These are phyloP conservation scores for Aspergillus intermedius DNA, from an alignment of 2,329 filamentous ascomycete genomes.

Conservation along the genomic window DNA sequence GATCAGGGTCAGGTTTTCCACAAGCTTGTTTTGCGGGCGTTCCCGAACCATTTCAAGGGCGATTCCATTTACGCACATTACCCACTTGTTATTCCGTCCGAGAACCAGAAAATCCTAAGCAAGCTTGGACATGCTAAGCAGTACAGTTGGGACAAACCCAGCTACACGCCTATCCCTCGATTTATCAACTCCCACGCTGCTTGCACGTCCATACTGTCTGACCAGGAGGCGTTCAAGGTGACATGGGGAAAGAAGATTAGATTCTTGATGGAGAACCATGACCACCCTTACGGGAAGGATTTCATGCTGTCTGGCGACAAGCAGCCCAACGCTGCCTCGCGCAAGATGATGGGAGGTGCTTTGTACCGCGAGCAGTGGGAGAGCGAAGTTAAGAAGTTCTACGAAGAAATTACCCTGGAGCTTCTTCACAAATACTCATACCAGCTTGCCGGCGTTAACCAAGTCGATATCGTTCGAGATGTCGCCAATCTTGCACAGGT, in stretches of 20 bases:
- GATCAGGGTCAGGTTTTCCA: conserved; percentile 47
- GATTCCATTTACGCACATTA: conserved; percentile 47
- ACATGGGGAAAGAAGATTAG: conserved; percentile 42
- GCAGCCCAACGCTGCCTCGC: conserved; percentile 35
- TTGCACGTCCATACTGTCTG: conserved; percentile 36
- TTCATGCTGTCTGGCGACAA: conserved; percentile 46
- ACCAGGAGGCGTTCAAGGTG: conserved; percentile 42
- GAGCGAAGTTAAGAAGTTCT: conserved; percentile 41
- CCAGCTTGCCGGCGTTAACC: conserved; percentile 38
- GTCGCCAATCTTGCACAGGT: conserved; percentile 49
- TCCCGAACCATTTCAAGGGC: conserved; percentile 44
- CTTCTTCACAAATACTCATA: conserved; percentile 42
- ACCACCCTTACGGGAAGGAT: conserved; percentile 35
- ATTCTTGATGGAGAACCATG: conserved; percentile 36
- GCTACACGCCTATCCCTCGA: conserved; percentile 25
- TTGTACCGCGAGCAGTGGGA: conserved; percentile 44
- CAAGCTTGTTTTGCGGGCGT: conserved; percentile 46
- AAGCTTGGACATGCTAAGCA: conserved; percentile 35
- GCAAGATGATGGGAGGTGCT: conserved; percentile 37
- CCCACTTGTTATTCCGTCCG: conserved; percentile 43
- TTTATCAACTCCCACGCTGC: conserved; percentile 43
- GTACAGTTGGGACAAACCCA: conserved; percentile 36
- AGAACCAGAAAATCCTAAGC: conserved; percentile 40
- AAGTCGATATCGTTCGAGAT: conserved; percentile 46
- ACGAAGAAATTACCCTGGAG: conserved; percentile 42